Base-by-base conservation (phyloP, 257 asterid genomes). In the Solanum bulbocastanum region DNA sequence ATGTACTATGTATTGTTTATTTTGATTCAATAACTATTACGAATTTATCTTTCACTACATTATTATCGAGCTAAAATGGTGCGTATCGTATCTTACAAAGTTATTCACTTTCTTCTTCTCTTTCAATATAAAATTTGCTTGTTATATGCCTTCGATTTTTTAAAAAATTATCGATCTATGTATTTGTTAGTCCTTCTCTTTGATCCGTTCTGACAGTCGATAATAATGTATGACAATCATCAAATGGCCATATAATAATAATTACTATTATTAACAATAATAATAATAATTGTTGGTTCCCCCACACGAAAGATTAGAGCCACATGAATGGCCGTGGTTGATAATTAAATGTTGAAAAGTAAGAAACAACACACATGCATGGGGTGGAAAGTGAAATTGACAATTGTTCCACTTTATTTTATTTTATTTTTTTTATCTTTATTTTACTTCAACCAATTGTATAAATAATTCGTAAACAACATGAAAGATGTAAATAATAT, bases 101-200 rank as follows among this genome's bases (percentile, higher is more conserved):
- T 0, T 20, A 20, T 58, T 58, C 12, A 58, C 5, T 58, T 73
- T 35, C 2, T 32, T 32, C n/a, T 72, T 33, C 11, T 9, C 36
- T 18, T 72, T 18, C 0, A 22, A 32, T 72, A 33, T 18, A 6
- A 30, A 6, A 14, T 14, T 68, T 20, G 2, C 22, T 15, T 69
- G 4, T 14, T 16, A 69, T 30, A 14, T 30, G 5, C 22, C 0
- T 68, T 6, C 0, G 0, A 44, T 25, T 66, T 12, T 6, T 0
- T 1, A 13, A 0, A 13, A 3, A 69, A 5, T 13, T 69, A 1
- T 0, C 23, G 6, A 9, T 30, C 1, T 30, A 69, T 3, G 8
- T 69, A 1, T 1, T 8, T 30, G 12, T 15, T 68, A 27, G 37
- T 68, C 0, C 39, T 46, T 46, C 0, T 25, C 1, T 66, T 66